phyloP scores from a whole-genome alignment of 257 asterid species.

The Plectranthus barbatus region DNA sequence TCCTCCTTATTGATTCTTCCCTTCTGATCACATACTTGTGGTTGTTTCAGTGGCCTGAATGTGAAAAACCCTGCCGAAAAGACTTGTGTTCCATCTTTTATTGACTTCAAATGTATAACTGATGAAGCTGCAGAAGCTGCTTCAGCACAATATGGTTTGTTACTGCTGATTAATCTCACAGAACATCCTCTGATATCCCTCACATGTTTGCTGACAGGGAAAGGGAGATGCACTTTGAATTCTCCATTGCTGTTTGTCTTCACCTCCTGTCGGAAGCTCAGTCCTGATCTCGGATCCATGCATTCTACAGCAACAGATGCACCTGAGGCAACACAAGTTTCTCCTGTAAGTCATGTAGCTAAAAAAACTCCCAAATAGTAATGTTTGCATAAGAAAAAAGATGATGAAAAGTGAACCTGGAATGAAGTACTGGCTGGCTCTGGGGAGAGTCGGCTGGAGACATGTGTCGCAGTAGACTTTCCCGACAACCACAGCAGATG shows the following conservation, averaged over 20 bases:
- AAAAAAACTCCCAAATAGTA: neutral
- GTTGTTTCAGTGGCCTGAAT: slow-evolving; percentile 63
- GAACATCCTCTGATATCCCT: slow-evolving; percentile 58
- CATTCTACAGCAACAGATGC: slow-evolving; percentile 78
- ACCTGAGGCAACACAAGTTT: slow-evolving; percentile 30
- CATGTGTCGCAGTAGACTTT: slow-evolving; percentile 73
- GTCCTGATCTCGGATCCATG: slow-evolving; percentile 19
- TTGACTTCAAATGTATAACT: slow-evolving; percentile 37
- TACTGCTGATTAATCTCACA: slow-evolving; percentile 60
- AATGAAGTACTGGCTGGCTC: slow-evolving; percentile 39
- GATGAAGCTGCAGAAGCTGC: slow-evolving; percentile 65
- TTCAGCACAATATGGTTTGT: slow-evolving; percentile 52
- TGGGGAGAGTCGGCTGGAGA: slow-evolving; percentile 34
- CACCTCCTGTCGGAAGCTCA: slow-evolving; percentile 36
- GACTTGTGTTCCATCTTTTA: slow-evolving; percentile 48
- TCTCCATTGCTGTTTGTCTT: slow-evolving; percentile 63
- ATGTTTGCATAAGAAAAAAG: neutral
- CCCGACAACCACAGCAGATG: slow-evolving; percentile 64
- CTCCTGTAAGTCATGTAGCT: neutral
- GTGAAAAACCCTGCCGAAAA: slow-evolving; percentile 86
- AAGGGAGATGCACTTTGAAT: slow-evolving; percentile 59
- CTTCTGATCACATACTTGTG: slow-evolving; percentile 53
- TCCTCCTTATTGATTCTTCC: slow-evolving; percentile 16
- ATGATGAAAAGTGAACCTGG: slow-evolving; percentile 33
- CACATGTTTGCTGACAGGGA: slow-evolving; percentile 52